Base-by-base conservation (phyloP, 257 asterid genomes). In the Forsythia suspensa region DNA sequence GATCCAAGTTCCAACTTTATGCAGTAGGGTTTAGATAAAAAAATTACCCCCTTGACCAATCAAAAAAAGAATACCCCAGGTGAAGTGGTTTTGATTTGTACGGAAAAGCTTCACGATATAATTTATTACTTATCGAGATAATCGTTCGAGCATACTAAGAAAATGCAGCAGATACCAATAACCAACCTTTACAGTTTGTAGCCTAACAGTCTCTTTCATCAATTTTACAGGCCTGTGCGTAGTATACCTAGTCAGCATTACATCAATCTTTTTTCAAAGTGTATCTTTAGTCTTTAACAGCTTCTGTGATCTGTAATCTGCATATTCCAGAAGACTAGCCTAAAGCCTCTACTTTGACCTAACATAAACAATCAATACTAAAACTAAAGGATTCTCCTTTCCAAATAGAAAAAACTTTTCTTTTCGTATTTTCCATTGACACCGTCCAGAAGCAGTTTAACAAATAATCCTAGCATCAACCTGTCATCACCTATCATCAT, bases 401-500 rank as follows among this genome's bases (percentile, higher is more conserved):
- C 51, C 51, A 43, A 12, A 43, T 4, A 57, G 24, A 20, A 42
- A 41, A 29, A 76, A 18, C 18, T 46, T 46, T 11, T 46, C 66
- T 57, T 55, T 5, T 57, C 5, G 2, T 5, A 57, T 61, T 57
- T 57, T 24, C 16, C 2, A 20, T 61, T 61, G 18, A 20, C 36
- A 21, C 69, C 37, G 21, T 24, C 37, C 69, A 20, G 38, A 68
- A 77, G 40, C n/a, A 36, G 40, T 61, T 57, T 16, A 71, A 29
- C 73, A n/a, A 42, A 63, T 16, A 18, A 0, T 38, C 67, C 48
- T 36, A 38, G 42, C 34, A 72, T 36, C 73, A 76, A 70, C 16
- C 16, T 16, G 40, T 66, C 79, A 82, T 18, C 65, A 0, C 76
- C 37, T 80, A 55, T 39, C 73, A 36, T 16, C 18, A 80, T 72